phyloP scores from a whole-genome alignment of 495 filamentous ascomycete genomes.

The Cladorrhinum samala region DNA sequence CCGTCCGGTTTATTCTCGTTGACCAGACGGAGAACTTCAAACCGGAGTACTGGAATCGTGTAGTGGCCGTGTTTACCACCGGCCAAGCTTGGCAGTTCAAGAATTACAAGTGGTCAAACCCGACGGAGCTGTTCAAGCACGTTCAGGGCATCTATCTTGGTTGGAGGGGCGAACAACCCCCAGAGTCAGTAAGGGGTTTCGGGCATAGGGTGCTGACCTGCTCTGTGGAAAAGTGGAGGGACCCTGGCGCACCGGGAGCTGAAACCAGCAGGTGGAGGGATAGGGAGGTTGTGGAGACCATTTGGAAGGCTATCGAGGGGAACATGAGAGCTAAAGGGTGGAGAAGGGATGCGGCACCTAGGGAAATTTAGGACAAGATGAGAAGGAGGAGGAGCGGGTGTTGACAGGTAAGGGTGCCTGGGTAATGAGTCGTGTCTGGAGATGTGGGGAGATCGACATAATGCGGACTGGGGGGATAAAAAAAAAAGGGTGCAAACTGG shows the following conservation, averaged over 20 bases:
- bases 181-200: conserved; percentile 71
- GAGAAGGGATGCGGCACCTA: conserved; percentile 59
- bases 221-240: conserved; percentile 73
- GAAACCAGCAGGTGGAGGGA: conserved; percentile 77
- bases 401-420: neutral
- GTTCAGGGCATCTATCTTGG: conserved; percentile 84
- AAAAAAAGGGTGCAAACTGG: neutral
- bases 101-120: conserved; percentile 90
- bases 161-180: conserved; percentile 78
- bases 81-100: conserved; percentile 99
- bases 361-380: conserved; percentile 28
- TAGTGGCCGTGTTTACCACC: conserved; percentile 96
- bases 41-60: conserved; percentile 93
- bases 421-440: neutral
- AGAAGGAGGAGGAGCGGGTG: neutral
- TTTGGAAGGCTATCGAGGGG: conserved; percentile 86
- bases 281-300: conserved; percentile 84
- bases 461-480: neutral
- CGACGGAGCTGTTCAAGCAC: conserved; percentile 82
- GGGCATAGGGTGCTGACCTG: conserved; percentile 73
- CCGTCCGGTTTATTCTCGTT: conserved; percentile 90
- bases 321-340: conserved; percentile 83
- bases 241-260: conserved; percentile 39
- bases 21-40: conserved; percentile 91
- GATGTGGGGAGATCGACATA: neutral